Evolutionary conservation across 371 early-diverging fungal genomes (phyloP).

Genomic region (Batkoa obscura): DNA sequence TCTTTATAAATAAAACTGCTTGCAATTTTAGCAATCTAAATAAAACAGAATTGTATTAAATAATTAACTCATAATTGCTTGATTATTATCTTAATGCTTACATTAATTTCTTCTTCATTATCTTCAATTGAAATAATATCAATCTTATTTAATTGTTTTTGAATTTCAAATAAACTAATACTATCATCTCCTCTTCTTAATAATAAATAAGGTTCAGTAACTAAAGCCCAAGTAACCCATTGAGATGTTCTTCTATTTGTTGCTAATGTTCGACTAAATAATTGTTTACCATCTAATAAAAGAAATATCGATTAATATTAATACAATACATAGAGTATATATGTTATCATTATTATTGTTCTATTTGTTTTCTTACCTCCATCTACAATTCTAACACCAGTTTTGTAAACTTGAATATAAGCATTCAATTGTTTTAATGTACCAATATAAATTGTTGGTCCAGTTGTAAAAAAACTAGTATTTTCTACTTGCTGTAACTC

Average conservation of each 20-base stretch:
- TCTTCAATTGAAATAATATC: no score
- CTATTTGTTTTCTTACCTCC: slow-evolving; percentile 14
- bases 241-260: slow-evolving; percentile 22
- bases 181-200: slow-evolving; percentile 40
- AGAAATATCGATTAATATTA: background rate
- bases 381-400: slow-evolving; percentile 47
- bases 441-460: slow-evolving; percentile 57
- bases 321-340: no score
- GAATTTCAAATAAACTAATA: background rate
- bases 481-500: slow-evolving; percentile 63
- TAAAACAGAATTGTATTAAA: no score
- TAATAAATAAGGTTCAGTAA: slow-evolving; percentile 67
- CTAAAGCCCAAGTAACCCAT: slow-evolving; percentile 46
- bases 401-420: slow-evolving; percentile 63
- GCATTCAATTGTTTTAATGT: slow-evolving; percentile 33
- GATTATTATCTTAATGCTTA: no score
- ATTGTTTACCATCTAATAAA: slow-evolving; percentile 28
- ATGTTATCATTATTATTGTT: no score
- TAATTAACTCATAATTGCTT: no score
- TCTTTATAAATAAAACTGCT: background rate
- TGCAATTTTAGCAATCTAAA: no score
- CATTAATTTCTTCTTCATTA: no score
- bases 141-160: no score
- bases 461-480: slow-evolving; percentile 50
- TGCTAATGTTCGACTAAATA: slow-evolving; percentile 30